phyloP scores from a whole-genome alignment of 345 rosid genomes.

The Rubroshorea leprosula region DNA sequence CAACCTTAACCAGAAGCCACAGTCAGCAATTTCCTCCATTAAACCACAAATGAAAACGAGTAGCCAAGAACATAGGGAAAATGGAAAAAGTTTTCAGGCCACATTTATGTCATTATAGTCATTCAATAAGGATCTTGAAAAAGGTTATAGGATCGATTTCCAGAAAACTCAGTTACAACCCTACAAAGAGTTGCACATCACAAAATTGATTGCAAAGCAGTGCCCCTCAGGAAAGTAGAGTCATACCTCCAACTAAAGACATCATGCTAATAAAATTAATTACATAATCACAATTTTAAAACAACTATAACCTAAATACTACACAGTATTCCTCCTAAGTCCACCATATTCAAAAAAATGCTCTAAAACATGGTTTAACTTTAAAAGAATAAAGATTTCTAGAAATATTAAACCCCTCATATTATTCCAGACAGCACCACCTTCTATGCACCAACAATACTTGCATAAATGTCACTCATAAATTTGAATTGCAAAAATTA shows the following conservation, averaged over 20 bases:
- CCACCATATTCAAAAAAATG: constrained; percentile 3
- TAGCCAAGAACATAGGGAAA: constrained; percentile 15
- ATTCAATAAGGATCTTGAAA: not conserved
- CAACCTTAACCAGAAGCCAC: constrained; percentile 72
- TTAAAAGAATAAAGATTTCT: too few relatives aligned
- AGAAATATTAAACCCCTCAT: not conserved
- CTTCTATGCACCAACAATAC: too few relatives aligned
- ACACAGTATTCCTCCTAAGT: not conserved
- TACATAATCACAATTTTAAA: not conserved
- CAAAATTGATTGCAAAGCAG: too few relatives aligned
- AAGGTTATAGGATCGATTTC: not conserved
- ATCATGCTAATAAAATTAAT: not conserved
- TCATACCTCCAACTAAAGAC: not conserved
- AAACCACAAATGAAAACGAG: constrained; percentile 27
- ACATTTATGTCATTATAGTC: not conserved
- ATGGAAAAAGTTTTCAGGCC: not conserved
- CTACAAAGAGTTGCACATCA: too few relatives aligned
- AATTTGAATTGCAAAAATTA: too few relatives aligned
- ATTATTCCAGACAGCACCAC: too few relatives aligned
- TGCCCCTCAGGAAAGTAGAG: not conserved
- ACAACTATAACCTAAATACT: not conserved
- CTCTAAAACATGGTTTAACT: not conserved
- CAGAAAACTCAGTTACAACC: not conserved
- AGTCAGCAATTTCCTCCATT: constrained; percentile 41
- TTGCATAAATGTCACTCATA: too few relatives aligned